phyloP scores from a whole-genome alignment of 169 alveolate species.

The Theileria parva region DNA sequence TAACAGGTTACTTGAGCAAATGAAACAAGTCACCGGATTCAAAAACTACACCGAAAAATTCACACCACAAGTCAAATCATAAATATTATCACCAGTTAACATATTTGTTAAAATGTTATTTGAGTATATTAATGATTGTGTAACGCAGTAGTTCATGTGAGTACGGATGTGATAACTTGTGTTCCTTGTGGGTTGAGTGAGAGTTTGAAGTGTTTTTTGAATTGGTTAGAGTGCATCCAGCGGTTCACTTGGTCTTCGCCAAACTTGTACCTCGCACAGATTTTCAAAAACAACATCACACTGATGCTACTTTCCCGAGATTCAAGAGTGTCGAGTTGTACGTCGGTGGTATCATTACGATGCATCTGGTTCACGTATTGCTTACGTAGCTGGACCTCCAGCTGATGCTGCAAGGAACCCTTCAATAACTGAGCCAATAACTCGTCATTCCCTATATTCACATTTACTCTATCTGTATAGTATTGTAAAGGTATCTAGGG shows the following conservation, averaged over 20 bases:
- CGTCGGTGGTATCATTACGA: background rate
- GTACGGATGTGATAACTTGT: conserved; percentile 56
- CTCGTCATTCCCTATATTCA: conserved; percentile 68
- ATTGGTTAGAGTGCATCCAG: conserved; percentile 77
- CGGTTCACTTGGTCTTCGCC: conserved; percentile 72
- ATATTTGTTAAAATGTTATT: background rate
- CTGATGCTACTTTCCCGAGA: conserved; percentile 1
- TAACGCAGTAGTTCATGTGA: background rate
- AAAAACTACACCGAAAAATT: conserved; percentile 54
- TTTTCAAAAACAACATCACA: conserved; percentile 64
- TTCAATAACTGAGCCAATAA: conserved; percentile 76
- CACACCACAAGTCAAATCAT: conserved; percentile 59
- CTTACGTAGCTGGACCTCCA: conserved; percentile 65
- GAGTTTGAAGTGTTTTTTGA: conserved; percentile 69
- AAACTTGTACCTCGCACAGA: conserved; percentile 74
- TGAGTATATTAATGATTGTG: background rate
- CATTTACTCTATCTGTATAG: too few relatives aligned
- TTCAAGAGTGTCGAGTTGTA: background rate
- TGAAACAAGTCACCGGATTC: conserved; percentile 56
- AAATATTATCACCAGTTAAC: background rate
- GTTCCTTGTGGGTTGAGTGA: conserved; percentile 54
- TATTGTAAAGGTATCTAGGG: too few relatives aligned
- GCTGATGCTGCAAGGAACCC: conserved; percentile 71
- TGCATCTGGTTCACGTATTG: conserved; percentile 66
- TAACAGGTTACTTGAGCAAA: conserved; percentile 15